These are phyloP conservation scores for Tritrichomonas musculus DNA, from an alignment of 208 protist species.

Conservation along the genomic window DNA sequence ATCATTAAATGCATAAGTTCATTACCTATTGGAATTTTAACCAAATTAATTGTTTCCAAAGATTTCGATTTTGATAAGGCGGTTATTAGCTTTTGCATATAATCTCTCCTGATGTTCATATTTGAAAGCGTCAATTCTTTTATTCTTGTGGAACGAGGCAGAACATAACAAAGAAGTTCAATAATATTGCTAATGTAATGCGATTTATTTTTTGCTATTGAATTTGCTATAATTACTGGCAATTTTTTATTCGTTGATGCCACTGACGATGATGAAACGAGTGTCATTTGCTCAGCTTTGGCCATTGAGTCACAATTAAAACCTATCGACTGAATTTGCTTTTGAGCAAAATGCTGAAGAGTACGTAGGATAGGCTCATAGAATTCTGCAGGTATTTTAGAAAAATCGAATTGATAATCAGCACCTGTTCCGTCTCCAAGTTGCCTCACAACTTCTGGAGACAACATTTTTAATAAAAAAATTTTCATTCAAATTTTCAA, in stretches of 20 bases:
- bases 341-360: neutral
- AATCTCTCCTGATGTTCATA: neutral
- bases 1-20: neutral
- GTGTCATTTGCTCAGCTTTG: neutral
- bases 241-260: neutral
- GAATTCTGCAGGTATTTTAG: no score
- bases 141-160: neutral
- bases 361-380: neutral
- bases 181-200: constrained; percentile 20
- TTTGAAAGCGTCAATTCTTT: neutral
- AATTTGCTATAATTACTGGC: neutral
- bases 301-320: neutral
- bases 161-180: neutral
- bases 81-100: neutral
- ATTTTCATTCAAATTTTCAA: no score
- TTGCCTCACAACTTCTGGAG: no score
- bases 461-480: no score
- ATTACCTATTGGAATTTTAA: neutral
- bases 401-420: no score
- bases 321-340: neutral
- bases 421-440: no score
- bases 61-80: neutral
- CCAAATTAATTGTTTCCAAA: neutral
- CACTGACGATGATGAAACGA: no score
- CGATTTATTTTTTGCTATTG: neutral